Conservation (phyloP, 768 basidiomycete species). For the Lentinula lateritia region DNA sequence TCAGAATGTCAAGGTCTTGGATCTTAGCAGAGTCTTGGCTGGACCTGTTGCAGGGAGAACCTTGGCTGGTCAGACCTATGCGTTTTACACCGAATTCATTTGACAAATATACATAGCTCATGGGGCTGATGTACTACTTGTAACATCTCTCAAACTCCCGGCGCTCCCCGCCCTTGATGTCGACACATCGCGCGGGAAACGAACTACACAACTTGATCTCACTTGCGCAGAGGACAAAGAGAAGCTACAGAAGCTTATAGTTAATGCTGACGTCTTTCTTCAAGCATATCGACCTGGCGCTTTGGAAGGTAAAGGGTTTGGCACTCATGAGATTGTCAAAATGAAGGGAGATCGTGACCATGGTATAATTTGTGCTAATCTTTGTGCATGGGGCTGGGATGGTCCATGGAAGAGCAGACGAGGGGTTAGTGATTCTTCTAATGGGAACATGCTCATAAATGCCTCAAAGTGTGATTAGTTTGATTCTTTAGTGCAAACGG, state of each 20-base stretch:
- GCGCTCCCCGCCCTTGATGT: constrained; percentile 43
- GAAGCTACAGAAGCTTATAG: constrained; percentile 29
- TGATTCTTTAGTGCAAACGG: constrained; percentile 61
- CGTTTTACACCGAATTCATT: not conserved
- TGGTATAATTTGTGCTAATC: constrained; percentile 48
- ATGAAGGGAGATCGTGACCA: constrained; percentile 21
- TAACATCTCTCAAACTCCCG: constrained; percentile 53
- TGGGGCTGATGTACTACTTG: constrained; percentile 50
- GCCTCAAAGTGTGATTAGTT: constrained; percentile 35
- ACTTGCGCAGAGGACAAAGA: constrained; percentile 21
- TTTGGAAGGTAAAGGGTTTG: constrained; percentile 43
- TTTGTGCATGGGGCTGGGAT: constrained; percentile 53
- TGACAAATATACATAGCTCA: constrained; percentile 28
- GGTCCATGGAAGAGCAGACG: constrained; percentile 50
- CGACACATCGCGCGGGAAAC: constrained; percentile 60
- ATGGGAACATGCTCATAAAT: not conserved
- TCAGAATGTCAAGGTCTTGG: constrained; percentile 48
- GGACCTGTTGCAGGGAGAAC: constrained; percentile 53
- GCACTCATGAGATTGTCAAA: constrained; percentile 29
- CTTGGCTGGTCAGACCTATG: constrained; percentile 38
- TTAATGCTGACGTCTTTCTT: constrained; percentile 50
- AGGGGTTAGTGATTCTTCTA: constrained; percentile 31
- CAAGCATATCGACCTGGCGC: constrained; percentile 56
- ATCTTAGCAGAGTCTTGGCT: constrained; percentile 54
- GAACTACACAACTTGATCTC: constrained; percentile 57